Evolutionary conservation across 1,284 basidiomycete genomes (phyloP).

Genomic region (Ceratorhiza oryzae-sativae): DNA sequence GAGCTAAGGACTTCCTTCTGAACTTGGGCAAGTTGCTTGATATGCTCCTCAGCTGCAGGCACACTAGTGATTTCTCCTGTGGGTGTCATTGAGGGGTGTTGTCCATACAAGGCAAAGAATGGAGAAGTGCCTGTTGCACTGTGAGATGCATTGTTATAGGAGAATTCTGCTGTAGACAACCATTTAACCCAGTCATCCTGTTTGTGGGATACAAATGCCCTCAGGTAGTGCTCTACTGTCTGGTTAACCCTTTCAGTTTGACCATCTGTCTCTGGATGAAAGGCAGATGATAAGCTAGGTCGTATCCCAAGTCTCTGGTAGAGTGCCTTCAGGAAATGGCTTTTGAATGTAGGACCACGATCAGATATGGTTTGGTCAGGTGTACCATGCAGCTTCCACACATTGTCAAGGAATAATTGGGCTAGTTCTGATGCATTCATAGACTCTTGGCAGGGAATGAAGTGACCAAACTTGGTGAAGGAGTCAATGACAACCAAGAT

Average conservation of each 20-base stretch:
- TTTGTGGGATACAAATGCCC: conserved; percentile 38
- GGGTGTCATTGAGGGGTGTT: neutral
- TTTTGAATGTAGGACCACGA: conserved; percentile 46
- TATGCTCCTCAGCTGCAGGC: neutral
- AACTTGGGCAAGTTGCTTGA: neutral
- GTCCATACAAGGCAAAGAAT: conserved; percentile 41
- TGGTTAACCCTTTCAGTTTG: conserved; percentile 51
- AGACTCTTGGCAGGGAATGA: conserved; percentile 46
- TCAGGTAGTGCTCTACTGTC: conserved; percentile 45
- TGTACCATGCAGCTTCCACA: conserved; percentile 40
- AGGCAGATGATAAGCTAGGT: conserved; percentile 46
- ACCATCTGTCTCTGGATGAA: conserved; percentile 50
- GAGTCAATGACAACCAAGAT: conserved; percentile 51
- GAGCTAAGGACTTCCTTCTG: neutral
- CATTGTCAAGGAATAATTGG: neutral
- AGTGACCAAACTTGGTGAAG: conserved; percentile 49
- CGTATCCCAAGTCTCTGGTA: conserved; percentile 31
- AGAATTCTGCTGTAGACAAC: conserved; percentile 44
- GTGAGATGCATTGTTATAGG: conserved; percentile 40
- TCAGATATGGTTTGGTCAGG: conserved; percentile 45
- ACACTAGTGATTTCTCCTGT: neutral
- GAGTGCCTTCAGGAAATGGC: conserved; percentile 43
- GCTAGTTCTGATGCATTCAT: conserved; percentile 33
- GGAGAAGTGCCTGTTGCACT: conserved; percentile 43
- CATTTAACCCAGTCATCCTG: conserved; percentile 44